These are phyloP conservation scores for Mentha longifolia DNA, from an alignment of 257 asterid species.

Conservation along the genomic window DNA sequence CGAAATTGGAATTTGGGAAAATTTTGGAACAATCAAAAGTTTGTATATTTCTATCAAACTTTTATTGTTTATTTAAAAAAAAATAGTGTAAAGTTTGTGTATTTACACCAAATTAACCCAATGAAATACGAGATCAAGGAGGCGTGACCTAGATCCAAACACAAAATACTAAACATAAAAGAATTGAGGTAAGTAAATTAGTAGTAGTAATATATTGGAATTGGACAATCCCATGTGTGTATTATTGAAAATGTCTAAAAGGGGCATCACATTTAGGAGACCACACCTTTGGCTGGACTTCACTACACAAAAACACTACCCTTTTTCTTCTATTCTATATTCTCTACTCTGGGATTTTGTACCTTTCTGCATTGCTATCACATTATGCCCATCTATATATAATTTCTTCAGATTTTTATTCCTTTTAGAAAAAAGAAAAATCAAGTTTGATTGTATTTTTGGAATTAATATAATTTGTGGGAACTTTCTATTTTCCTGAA, in stretches of 20 bases:
- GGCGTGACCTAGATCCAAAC: background rate
- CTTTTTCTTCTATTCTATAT: constrained; percentile 17
- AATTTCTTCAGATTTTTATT: background rate
- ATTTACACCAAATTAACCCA: no score
- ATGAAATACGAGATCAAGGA: no score
- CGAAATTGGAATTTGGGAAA: no score
- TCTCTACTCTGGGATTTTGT: constrained; percentile 23
- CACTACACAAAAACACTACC: constrained; percentile 38
- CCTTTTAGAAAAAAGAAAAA: background rate
- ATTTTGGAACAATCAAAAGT: no score
- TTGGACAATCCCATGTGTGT: constrained; percentile 65
- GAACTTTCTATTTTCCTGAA: background rate
- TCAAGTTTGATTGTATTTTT: constrained; percentile 2
- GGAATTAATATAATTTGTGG: constrained; percentile 32
- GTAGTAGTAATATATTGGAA: background rate
- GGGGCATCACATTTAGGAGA: constrained; percentile 46
- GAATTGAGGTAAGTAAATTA: background rate
- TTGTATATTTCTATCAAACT: no score
- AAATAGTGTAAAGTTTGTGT: no score
- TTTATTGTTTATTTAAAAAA: no score
- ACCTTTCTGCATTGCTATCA: constrained; percentile 22
- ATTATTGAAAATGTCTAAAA: constrained; percentile 51
- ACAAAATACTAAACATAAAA: background rate
- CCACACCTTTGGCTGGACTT: constrained; percentile 52
- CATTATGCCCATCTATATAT: constrained; percentile 36